Base-by-base conservation (phyloP, 257 asterid genomes). In the Salvia miltiorrhiza region DNA sequence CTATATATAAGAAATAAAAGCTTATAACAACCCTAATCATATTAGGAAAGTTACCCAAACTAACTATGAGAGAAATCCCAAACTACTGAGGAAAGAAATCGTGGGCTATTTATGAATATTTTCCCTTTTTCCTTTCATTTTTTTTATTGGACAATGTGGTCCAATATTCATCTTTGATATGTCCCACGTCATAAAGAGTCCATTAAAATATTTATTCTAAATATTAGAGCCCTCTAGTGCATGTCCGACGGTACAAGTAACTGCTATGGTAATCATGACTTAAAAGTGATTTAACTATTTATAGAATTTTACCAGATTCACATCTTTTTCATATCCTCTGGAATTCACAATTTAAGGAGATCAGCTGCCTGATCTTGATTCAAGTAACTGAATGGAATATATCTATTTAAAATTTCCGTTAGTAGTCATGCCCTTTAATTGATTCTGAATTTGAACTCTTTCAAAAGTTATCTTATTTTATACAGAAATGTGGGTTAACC, bases 301-400 rank as follows among this genome's bases (percentile, higher is more conserved):
- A 35, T 33, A 13, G 44, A 35, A 47, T 23, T 54, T 71, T 56
- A 17, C 48, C 24, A 69, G 35, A 40, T 17, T 41, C 26, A 30
- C 33, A 48, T 50, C 56, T 17, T 52, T 66, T 47, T 45, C 64
- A n/a, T 61, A 28, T 48, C 6, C 37, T 69, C 62, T 21, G 24
- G 49, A 69, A 56, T 50, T 64, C 41, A 1, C 21, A 63, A 16
- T 6, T 24, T 16, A 7, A 19, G 72, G 63, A 20, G 52, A 2
- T 59, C 41, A 57, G 56, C 73, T 44, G 40, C 43, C 48, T 52
- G 30, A 68, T 55, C 59, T 73, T 28, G 49, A 63, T 66, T 59
- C 49, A 52, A 41, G 8, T 50, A 39, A 24, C 48, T 16, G 13
- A 49, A 60, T 9, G 37, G 11, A 26, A 41, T 21, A 40, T 17